phyloP scores from a whole-genome alignment of 306 rosid genomes.

The Inga laurina region DNA sequence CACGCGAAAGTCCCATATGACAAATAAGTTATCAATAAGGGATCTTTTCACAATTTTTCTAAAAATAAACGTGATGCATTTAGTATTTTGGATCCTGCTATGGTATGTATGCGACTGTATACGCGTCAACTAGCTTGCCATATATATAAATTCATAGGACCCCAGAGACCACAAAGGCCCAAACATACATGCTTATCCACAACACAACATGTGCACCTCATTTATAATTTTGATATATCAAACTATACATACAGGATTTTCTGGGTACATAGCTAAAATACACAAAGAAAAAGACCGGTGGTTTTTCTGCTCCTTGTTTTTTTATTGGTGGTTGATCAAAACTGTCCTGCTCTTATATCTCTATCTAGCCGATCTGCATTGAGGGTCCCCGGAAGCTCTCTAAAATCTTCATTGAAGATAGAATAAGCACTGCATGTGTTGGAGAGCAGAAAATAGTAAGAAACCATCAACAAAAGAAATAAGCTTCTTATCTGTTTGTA shows the following conservation, averaged over 20 bases:
- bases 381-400: conserved; percentile 91
- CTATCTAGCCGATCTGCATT: conserved; percentile 89
- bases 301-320: too few species aligned
- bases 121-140: not conserved
- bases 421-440: conserved; percentile 79
- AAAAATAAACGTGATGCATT: not conserved
- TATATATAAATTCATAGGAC: not conserved
- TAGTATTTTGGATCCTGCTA: conserved; percentile 20
- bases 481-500: conserved; percentile 14
- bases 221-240: conserved; percentile 1
- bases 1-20: too few species aligned
- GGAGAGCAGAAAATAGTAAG: conserved; percentile 9
- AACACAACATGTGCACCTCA: conserved; percentile 14
- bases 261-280: conserved; percentile 18
- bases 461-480: conserved; percentile 15
- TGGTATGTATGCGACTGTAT: conserved; percentile 11
- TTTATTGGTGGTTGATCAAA: conserved; percentile 47
- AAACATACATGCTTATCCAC: conserved; percentile 2
- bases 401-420: conserved; percentile 90
- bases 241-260: conserved; percentile 32
- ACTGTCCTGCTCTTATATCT: conserved; percentile 85
- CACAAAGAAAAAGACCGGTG: not conserved
- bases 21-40: too few species aligned
- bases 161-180: not conserved
- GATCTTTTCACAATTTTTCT: too few species aligned